A percentile compares a stretch with the other conserved stretches of the same genome.
phyloP scores from a whole-genome alignment of 2,329 filamentous ascomycete genomes.

The Aspergillus sclerotialis region DNA sequence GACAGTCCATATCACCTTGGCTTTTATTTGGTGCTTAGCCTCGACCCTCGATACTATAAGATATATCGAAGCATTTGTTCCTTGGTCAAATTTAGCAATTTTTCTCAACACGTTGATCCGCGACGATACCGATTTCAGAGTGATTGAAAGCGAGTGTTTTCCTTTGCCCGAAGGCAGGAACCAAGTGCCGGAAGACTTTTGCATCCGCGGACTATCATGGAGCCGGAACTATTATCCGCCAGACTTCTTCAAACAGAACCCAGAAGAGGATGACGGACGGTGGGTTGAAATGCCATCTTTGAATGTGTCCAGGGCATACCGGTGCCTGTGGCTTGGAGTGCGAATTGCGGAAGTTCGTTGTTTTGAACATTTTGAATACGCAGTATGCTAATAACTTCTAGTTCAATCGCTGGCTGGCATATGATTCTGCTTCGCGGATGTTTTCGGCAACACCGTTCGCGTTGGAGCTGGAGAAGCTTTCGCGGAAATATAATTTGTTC shows the following conservation, averaged over 20 bases:
- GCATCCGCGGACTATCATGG: slow-evolving; percentile 51
- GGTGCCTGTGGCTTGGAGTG: slow-evolving; percentile 46
- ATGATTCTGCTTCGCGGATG: slow-evolving; percentile 19
- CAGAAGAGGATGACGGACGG: slow-evolving; percentile 50
- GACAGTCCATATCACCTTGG: slow-evolving; percentile 48
- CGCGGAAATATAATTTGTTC: slow-evolving; percentile 9
- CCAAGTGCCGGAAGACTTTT: slow-evolving; percentile 54
- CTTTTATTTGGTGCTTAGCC: slow-evolving; percentile 44
- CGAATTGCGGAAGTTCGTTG: slow-evolving; percentile 37
- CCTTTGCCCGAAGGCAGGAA: slow-evolving; percentile 34
- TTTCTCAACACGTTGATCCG: slow-evolving; percentile 50
- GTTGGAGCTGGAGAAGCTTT: slow-evolving; percentile 15
- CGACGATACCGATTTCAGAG: slow-evolving; percentile 26
- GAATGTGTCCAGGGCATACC: slow-evolving; percentile 41
- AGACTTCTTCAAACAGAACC: slow-evolving; percentile 44
- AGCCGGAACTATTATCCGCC: slow-evolving; percentile 42
- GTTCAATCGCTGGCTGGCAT: slow-evolving; percentile 36
- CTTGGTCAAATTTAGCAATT: slow-evolving; percentile 44
- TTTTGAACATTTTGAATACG: not conserved
- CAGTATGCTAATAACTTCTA: slow-evolving; percentile 10
- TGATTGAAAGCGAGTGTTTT: slow-evolving; percentile 35
- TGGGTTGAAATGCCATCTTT: slow-evolving; percentile 45
- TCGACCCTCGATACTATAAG: slow-evolving; percentile 30
- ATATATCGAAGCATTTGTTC: slow-evolving; percentile 38
- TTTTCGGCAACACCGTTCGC: slow-evolving; percentile 29